phyloP scores from a whole-genome alignment of 352 stramenopile genomes.

The Saprolegnia diclina region DNA sequence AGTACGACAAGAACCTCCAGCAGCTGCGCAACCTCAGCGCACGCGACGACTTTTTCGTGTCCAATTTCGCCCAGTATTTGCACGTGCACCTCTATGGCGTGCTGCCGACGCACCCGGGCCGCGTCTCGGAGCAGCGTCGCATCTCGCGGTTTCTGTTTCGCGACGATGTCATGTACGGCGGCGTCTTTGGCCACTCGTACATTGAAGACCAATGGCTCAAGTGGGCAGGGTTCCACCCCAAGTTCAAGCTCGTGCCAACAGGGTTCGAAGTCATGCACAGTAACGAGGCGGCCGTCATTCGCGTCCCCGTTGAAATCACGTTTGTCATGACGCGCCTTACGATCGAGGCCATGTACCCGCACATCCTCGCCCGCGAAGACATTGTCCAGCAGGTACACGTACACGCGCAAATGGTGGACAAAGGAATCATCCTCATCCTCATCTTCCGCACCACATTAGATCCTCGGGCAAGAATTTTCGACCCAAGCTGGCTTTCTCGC shows the following conservation, averaged over 20 bases:
- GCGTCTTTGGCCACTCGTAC: background rate
- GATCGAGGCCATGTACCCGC: conserved; percentile 6
- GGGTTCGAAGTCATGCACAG: conserved; percentile 10
- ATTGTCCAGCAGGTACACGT: background rate
- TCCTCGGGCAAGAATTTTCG: background rate
- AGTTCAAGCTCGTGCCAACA: conserved; percentile 5
- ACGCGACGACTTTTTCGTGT: conserved; percentile 4
- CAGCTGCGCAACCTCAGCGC: background rate
- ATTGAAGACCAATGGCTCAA: conserved; percentile 16
- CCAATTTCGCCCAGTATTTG: conserved; percentile 10
- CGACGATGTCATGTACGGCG: conserved; percentile 3
- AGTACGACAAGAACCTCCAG: conserved; percentile 4
- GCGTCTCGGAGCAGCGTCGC: background rate
- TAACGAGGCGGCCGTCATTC: background rate
- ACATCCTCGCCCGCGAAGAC: conserved; percentile 1
- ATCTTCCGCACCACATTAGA: background rate
- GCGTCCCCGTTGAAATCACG: background rate
- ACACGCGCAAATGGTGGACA: background rate
- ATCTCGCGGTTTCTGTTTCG: conserved; percentile 2
- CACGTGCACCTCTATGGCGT: background rate
- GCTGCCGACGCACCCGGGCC: background rate
- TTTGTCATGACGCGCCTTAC: conserved; percentile 9
- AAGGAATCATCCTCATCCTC: too few relatives aligned
- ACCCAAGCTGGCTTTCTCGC: background rate
- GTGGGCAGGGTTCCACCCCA: conserved; percentile 7